Base-by-base conservation (phyloP, 2,329 filamentous ascomycete species). In the Dactylellina sp. region DNA sequence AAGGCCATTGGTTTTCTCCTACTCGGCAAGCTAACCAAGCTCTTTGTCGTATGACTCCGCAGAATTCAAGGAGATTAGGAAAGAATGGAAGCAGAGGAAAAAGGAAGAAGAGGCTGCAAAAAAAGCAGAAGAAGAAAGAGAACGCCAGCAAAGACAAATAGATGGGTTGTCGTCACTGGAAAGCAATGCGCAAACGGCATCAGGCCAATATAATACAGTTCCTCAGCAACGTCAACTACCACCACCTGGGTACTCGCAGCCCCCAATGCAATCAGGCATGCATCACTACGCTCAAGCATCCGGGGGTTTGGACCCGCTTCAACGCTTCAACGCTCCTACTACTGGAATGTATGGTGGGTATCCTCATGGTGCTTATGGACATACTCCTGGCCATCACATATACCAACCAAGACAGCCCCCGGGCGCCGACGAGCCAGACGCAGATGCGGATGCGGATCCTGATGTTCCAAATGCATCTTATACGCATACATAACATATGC, bases 61-160 rank as follows among this genome's bases (percentile, higher is more conserved):
- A 98, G 95, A 98, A 82, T 98, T 99, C 84, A 99, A 99, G 81
- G 95, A 99, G 80, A 97, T 98, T 74, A 91, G 95, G 76, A 98
- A 98, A 81, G 94, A 98, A 80, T 99, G 95, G 95, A 99, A 98
- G 84, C 91, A 92, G 40, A 92, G 95, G 80, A 98, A 98, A 88
- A 99, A 99, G 91, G 95, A 98, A 81, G 94, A 98, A 79, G 94
- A 98, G 77, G 89, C 89, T 57, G 86, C 88, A 78, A 91, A 93
- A 80, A 97, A 97, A 84, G 91, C 90, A 11, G 92, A 93, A 7
- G 94, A 98, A 76, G 93, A 97, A 80, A 86, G 89, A 76, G 86
- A 89, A 75, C 91, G 93, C 65, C 89, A 89, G 81, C 86, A 74
- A 40, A 59, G 70, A 42, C 70, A 74, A 28, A 14, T 66, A 56